Evolutionary conservation across 164 flowering plant genomes (phyloP), one percentile per base, ranked within the genome.

Genomic region (Cinnamomum chago): DNA sequence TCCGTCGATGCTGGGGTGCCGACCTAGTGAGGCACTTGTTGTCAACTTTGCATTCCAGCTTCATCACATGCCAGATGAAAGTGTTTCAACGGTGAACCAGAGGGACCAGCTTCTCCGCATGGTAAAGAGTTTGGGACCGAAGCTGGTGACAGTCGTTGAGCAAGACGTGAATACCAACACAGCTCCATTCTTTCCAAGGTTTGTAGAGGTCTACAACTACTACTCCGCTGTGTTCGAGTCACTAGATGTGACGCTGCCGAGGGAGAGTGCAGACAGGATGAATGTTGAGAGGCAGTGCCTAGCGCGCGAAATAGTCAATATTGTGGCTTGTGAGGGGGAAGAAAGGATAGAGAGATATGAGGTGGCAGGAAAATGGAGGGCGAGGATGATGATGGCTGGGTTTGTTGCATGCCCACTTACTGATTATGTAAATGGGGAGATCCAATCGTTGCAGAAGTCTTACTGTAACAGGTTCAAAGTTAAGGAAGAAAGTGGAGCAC

Each of bases 1-100:
- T 33, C 97, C 99, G 51, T 70, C 82, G 0, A 89, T 86, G 92
- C 86, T 95, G 25, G 73, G 78, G 33, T 82, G 85, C 81, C 80
- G 69, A 33, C 82, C 92, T 0, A 85, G 85, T 24, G 99, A 95
- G 73, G 94, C 93, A 50, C 81, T 95, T 11, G 18, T 95, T 0
- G 97, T 95, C 47, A 95, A 95, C 84, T 95, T 93, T 84, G 96
- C 99, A 0, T 95, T 93, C 80, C 99, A 90, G 83, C 98, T 93
- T 17, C 99, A 95, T 79, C 99, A 95, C 88, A 90, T 95, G 97
- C 99, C 99, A 0, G 99, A 95, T 70, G 99, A 95, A 83, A 93
- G 99, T 62, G 99, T 95, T 60, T 92, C 99, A 20, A 92, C 94
- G 0, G 86, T 92, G 58, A 95, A 95, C 73, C 79, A 90, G 75